A percentile compares a stretch with the other conserved stretches of the same genome.
Evolutionary conservation across 2,329 filamentous ascomycete genomes (phyloP).

Genomic region (Xylaria sp.): DNA sequence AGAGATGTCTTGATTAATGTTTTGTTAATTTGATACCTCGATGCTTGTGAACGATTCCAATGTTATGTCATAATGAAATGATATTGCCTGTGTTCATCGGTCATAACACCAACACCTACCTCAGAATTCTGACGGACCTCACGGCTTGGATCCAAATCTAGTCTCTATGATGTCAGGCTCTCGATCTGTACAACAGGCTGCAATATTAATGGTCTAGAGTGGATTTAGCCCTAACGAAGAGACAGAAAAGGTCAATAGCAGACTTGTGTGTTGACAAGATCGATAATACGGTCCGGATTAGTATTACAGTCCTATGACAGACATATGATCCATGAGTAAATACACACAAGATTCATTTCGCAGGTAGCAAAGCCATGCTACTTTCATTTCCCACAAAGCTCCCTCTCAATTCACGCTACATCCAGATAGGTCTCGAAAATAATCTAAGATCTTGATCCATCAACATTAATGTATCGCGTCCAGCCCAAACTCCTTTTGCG

Average conservation of each 20-base stretch:
- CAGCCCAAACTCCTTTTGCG: conserved; percentile 25
- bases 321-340: not conserved
- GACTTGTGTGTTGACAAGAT: too few relatives aligned
- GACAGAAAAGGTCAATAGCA: not conserved
- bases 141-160: not conserved
- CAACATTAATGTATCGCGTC: conserved; percentile 11
- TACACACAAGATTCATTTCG: not conserved
- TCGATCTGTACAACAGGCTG: not conserved
- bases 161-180: not conserved
- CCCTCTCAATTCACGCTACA: not conserved
- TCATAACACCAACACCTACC: not conserved
- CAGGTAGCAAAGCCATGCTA: not conserved
- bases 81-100: too few relatives aligned
- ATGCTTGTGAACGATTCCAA: too few relatives aligned
- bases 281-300: not conserved
- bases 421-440: conserved; percentile 16
- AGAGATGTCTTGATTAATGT: too few relatives aligned
- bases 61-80: too few relatives aligned
- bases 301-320: not conserved
- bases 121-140: not conserved
- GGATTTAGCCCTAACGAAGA: not conserved
- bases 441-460: conserved; percentile 2
- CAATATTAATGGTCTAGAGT: not conserved
- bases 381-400: not conserved
- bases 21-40: too few relatives aligned